Percentiles rank a stretch among this genome's conserved stretches.
These are phyloP conservation scores for Corymbia calophylla DNA, from an alignment of 441 rosid species.

Conservation along the genomic window DNA sequence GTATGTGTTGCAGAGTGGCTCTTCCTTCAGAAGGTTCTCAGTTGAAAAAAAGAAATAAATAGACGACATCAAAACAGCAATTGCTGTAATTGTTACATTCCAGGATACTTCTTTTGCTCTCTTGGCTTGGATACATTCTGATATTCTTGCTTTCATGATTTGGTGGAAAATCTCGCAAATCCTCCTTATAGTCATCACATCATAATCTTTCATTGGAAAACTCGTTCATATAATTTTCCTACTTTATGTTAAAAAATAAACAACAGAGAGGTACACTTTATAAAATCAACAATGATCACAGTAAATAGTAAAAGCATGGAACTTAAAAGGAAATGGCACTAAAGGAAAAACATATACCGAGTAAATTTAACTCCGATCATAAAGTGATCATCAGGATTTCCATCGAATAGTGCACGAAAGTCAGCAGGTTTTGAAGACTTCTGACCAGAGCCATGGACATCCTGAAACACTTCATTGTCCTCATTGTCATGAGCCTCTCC, in stretches of 20 bases:
- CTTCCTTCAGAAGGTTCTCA: neutral
- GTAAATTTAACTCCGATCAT: conserved; percentile 91
- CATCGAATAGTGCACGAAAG: conserved; percentile 74
- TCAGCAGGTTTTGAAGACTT: conserved; percentile 82
- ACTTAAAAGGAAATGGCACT: neutral
- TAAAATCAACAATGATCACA: neutral
- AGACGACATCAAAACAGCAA: neutral
- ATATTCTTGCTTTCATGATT: neutral
- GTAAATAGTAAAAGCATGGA: neutral
- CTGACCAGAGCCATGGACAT: conserved; percentile 12
- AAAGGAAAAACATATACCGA: conserved; percentile 37
- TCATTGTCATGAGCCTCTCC: conserved; percentile 39
- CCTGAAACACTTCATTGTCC: conserved; percentile 19
- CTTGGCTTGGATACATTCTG: neutral
- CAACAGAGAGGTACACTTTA: neutral
- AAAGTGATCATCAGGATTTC: conserved; percentile 65
- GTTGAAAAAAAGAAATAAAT: neutral
- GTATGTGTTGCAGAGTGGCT: neutral
- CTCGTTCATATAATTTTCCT: neutral
- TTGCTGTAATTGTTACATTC: neutral
- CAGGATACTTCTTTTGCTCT: neutral
- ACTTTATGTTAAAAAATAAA: neutral
- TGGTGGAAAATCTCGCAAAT: neutral
- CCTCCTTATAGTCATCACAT: neutral
- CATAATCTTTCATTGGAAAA: neutral